These are phyloP conservation scores for Penicilliopsis zonata DNA, from an alignment of 495 filamentous ascomycete genomes.

Conservation along the genomic window DNA sequence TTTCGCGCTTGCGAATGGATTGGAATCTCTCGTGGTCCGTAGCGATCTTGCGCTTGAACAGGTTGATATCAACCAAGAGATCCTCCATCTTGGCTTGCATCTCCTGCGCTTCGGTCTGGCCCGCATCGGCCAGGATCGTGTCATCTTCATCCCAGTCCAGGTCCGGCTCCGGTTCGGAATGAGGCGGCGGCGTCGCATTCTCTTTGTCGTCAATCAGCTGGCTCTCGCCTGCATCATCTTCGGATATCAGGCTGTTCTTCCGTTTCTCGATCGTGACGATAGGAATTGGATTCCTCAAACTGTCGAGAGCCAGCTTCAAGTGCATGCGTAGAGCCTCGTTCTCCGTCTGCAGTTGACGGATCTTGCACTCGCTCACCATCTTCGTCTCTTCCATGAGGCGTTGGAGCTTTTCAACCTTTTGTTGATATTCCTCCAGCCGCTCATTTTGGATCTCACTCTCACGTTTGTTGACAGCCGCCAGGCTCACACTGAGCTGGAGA, in stretches of 20 bases:
- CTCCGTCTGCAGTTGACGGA: conserved; percentile 71
- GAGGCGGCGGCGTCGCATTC: conserved; percentile 17
- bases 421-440: conserved; percentile 86
- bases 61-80: conserved; percentile 60
- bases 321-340: conserved; percentile 83
- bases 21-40: conserved; percentile 59
- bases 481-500: conserved; percentile 64
- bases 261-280: conserved; percentile 22
- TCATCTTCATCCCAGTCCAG: conserved; percentile 31
- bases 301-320: conserved; percentile 73
- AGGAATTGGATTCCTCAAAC: conserved; percentile 76
- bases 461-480: conserved; percentile 30
- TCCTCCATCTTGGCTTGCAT: conserved; percentile 59
- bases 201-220: conserved; percentile 19
- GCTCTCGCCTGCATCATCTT: conserved; percentile 24
- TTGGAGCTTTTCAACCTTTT: conserved; percentile 71
- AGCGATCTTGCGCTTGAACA: conserved; percentile 74
- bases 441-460: conserved; percentile 50
- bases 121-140: conserved; percentile 8
- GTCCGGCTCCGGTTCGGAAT: conserved; percentile 20
- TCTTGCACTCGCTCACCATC: conserved; percentile 83
- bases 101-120: conserved; percentile 36
- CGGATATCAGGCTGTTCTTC: conserved; percentile 22
- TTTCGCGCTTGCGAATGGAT: conserved; percentile 9
- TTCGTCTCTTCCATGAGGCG: conserved; percentile 86